Percentiles rank a stretch among this genome's conserved stretches.
phyloP scores from a whole-genome alignment of 306 rosid genomes.

The Cyamopsis tetragonoloba region DNA sequence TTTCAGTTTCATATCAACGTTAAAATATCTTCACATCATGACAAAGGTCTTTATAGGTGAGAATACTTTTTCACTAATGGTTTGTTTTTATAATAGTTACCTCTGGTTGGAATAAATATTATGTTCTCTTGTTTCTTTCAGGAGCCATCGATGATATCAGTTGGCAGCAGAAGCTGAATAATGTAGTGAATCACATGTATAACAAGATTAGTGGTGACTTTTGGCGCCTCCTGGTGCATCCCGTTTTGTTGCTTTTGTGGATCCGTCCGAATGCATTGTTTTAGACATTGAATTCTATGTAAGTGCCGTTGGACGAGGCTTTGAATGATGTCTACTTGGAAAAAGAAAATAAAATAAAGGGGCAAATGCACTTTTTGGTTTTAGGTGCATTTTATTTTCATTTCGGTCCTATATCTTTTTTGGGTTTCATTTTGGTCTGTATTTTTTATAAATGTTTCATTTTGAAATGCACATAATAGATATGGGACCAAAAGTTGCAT shows the following conservation, averaged over 20 bases:
- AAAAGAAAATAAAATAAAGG: too few relatives aligned
- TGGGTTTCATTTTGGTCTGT: too few relatives aligned
- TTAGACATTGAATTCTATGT: not conserved
- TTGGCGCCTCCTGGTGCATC: conserved; percentile 28
- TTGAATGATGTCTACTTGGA: too few relatives aligned
- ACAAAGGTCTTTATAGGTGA: conserved; percentile 53
- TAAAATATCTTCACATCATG: conserved; percentile 45
- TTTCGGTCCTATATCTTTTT: too few relatives aligned
- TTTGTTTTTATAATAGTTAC: conserved; percentile 6
- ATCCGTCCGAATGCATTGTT: conserved; percentile 13
- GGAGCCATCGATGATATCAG: conserved; percentile 18
- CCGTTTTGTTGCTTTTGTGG: conserved; percentile 21
- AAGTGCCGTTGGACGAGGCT: too few relatives aligned
- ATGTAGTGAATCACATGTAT: conserved; percentile 15
- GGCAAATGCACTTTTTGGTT: too few relatives aligned
- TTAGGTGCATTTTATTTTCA: too few relatives aligned
- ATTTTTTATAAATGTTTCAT: too few relatives aligned
- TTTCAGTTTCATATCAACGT: conserved; percentile 45
- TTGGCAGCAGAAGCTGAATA: conserved; percentile 31
- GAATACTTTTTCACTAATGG: conserved; percentile 20
- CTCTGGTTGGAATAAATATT: conserved; percentile 21
- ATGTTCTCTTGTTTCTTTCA: not conserved
- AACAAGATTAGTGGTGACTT: conserved; percentile 23
- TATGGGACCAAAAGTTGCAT: too few relatives aligned
- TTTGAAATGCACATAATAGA: too few relatives aligned